Conservation (phyloP, 1,139 yeast species). For the Saccharomyces hybrid region DNA sequence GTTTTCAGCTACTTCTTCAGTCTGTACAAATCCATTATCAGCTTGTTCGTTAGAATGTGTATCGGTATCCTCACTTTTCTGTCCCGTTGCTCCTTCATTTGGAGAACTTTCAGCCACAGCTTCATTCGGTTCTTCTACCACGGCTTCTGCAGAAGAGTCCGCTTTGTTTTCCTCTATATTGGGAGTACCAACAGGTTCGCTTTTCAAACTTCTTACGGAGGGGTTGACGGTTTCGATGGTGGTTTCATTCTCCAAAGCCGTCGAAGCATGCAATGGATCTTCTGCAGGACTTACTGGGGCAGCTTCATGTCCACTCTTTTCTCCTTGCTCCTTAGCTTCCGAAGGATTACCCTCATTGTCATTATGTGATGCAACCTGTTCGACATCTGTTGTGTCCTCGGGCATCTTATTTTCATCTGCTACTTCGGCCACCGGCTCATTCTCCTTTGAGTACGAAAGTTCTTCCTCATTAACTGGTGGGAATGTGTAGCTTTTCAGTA, state of each 20-base stretch:
- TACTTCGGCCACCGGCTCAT: conserved; percentile 8
- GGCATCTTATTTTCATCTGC: conserved; percentile 10
- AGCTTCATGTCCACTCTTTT: background rate
- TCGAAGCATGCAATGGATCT: background rate
- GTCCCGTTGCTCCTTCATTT: conserved; percentile 3
- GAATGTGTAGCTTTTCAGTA: conserved; percentile 30
- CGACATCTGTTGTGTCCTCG: conserved; percentile 1
- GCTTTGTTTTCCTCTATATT: background rate
- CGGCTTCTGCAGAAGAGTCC: background rate
- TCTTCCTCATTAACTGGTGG: conserved; percentile 17
- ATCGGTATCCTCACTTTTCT: background rate
- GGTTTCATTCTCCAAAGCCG: background rate
- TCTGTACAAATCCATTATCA: background rate
- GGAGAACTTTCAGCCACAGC: conserved; percentile 39
- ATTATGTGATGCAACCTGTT: conserved; percentile 4
- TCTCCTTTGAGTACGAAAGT: conserved; percentile 2
- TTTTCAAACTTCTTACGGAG: background rate
- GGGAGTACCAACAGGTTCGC: background rate
- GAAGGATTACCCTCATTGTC: background rate
- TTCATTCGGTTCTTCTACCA: conserved; percentile 39
- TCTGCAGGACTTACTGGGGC: conserved; percentile 3
- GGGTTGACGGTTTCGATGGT: background rate
- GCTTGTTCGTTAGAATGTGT: background rate
- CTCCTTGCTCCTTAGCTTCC: conserved; percentile 2
- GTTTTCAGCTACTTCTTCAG: background rate